Evolutionary conservation across 495 filamentous ascomycete species (phyloP), one percentile per base, ranked within the genome.

Genomic region (Penicillium subrubescens): DNA sequence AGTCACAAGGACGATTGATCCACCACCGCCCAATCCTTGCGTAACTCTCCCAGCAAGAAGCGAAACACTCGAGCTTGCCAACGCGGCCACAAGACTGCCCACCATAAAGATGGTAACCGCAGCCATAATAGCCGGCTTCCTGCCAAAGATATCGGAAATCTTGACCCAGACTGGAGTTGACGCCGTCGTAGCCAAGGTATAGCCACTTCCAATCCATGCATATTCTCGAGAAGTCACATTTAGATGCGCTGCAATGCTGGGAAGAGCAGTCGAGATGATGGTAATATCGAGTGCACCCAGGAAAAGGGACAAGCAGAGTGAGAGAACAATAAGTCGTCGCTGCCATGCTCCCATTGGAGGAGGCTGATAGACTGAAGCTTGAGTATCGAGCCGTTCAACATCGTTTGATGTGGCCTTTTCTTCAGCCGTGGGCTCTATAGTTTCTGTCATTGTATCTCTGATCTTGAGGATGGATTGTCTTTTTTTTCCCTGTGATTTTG

Each of bases 101-200:
- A 88, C 68, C 70, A 90, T 84, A 77, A 94, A 94, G 23, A 91
- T 73, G 14, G 75, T 73, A 25, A 86, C 85, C 3, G 89, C 87
- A 3, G 83, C 53, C 8, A 93, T 76, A 27, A 94, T 75, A 52
- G 89, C 86, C 1, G 86, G 87, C 67, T 93, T 94, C 21, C 91
- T 86, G 3, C 91, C 91, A 79, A 83, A 93, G 57, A 94, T 93
- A 67, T 93, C 91, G 39, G 81, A 84, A 51, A 90, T 71, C 65
- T 88, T 88, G 23, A 86, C 89, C 88, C 89, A 92, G 53, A 73
- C 60, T 3, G 75, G 71, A 7, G 60, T 57, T 8, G 50, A 37
- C 5, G 70, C 71, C 1, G 70, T 64, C 15, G 44, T 65, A 7
- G 71, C 66, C 1, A 79, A 63, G 0, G 85, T 64, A 68, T 82